Conservation (phyloP, 1,139 yeast species). For the Debaryomyces sp. region DNA sequence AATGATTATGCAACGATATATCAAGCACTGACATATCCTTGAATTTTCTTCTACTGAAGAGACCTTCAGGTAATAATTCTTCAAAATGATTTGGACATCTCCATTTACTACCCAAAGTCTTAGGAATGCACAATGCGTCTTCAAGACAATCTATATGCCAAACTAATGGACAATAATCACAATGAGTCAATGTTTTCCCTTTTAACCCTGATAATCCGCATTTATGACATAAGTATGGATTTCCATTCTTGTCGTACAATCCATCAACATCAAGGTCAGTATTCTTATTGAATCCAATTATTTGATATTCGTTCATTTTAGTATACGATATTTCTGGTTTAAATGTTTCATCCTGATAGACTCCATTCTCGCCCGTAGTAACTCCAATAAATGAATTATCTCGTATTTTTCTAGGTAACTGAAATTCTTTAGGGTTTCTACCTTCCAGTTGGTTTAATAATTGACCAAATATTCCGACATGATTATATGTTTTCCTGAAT, state of each 20-base stretch:
- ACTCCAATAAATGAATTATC: slow-evolving; percentile 76
- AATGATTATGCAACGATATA: slow-evolving; percentile 44
- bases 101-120: slow-evolving; percentile 85
- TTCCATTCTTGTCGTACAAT: slow-evolving; percentile 65
- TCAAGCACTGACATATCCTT: slow-evolving; percentile 57
- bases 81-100: slow-evolving; percentile 89
- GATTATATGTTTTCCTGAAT: slow-evolving; percentile 31
- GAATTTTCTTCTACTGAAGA: slow-evolving; percentile 47
- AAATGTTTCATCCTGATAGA: slow-evolving; percentile 62
- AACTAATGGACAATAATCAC: slow-evolving; percentile 84
- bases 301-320: slow-evolving; percentile 43
- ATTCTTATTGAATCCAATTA: slow-evolving; percentile 40
- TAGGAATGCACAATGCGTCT: slow-evolving; percentile 76
- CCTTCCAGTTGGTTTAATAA: slow-evolving; percentile 59
- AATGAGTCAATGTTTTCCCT: slow-evolving; percentile 59
- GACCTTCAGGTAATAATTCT: slow-evolving; percentile 43
- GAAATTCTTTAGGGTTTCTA: slow-evolving; percentile 73
- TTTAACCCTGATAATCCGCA: slow-evolving; percentile 73
- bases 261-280: slow-evolving; percentile 64
- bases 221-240: slow-evolving; percentile 69
- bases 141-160: slow-evolving; percentile 93
- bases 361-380: slow-evolving; percentile 66
- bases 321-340: slow-evolving; percentile 52
- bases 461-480: slow-evolving; percentile 63
- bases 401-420: slow-evolving; percentile 67